phyloP scores from a whole-genome alignment of 148 eudicot genomes.

The Beta vulgaris region DNA sequence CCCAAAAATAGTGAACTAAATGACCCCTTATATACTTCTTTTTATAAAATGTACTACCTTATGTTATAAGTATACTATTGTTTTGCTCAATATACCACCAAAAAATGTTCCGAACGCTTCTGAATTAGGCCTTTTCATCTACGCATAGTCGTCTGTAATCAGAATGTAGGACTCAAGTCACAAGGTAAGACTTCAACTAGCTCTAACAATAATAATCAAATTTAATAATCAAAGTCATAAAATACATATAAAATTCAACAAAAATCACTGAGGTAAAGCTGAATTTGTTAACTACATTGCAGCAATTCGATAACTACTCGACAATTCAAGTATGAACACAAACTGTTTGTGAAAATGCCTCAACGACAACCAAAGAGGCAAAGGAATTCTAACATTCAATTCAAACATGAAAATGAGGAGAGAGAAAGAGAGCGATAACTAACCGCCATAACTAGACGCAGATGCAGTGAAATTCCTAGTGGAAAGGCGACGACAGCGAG shows the following conservation, averaged over 20 bases:
- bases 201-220: background rate
- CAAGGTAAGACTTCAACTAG: too few relatives aligned
- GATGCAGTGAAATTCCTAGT: slow-evolving; percentile 28
- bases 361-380: background rate
- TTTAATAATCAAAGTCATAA: background rate
- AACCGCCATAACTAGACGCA: slow-evolving; percentile 29
- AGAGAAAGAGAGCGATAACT: background rate
- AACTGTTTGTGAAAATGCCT: slow-evolving; percentile 27
- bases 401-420: background rate
- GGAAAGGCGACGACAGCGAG: slow-evolving; percentile 17
- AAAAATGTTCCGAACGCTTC: too few relatives aligned
- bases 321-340: background rate
- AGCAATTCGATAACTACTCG: background rate
- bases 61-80: too few relatives aligned
- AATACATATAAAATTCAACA: background rate
- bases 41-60: too few relatives aligned
- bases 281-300: background rate
- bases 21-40: too few relatives aligned
- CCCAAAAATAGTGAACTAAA: too few relatives aligned
- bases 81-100: too few relatives aligned
- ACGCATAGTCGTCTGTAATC: too few relatives aligned
- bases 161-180: too few relatives aligned
- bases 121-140: too few relatives aligned
- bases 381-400: background rate
- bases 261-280: background rate